Evolutionary conservation across 1,139 yeast species (phyloP).

Genomic region (Saccharomyces pastorianus): DNA sequence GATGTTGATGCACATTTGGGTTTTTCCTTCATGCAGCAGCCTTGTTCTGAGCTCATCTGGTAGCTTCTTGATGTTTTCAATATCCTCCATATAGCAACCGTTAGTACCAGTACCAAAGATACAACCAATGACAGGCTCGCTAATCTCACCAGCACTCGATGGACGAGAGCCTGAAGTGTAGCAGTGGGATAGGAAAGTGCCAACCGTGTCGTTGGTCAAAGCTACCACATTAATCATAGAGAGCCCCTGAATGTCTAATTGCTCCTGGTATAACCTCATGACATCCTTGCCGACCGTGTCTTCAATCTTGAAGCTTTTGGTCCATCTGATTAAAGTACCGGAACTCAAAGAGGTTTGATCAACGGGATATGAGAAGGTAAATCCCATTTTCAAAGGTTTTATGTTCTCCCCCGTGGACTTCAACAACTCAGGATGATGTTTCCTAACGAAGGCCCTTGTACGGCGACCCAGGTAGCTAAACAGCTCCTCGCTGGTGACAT

Average conservation of each 20-base stretch:
- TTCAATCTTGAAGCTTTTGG: slow-evolving; percentile 81
- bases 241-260: slow-evolving; percentile 44
- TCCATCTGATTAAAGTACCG: slow-evolving; percentile 87
- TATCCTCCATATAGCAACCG: slow-evolving; percentile 80
- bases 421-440: slow-evolving; percentile 45
- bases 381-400: slow-evolving; percentile 63
- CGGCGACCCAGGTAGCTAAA: slow-evolving; percentile 69
- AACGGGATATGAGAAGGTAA: slow-evolving; percentile 90
- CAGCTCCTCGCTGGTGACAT: slow-evolving; percentile 47
- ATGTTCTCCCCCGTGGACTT: slow-evolving; percentile 5
- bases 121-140: slow-evolving; percentile 72
- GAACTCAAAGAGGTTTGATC: slow-evolving; percentile 69
- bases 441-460: slow-evolving; percentile 51
- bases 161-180: slow-evolving; percentile 48
- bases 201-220: slow-evolving; percentile 90
- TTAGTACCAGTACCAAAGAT: slow-evolving; percentile 97
- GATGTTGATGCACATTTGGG: slow-evolving; percentile 83
- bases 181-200: slow-evolving; percentile 81
- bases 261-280: slow-evolving; percentile 60
- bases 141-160: slow-evolving; percentile 48
- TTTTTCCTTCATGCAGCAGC: slow-evolving; percentile 39
- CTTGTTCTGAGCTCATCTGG: slow-evolving; percentile 35
- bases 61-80: slow-evolving; percentile 64
- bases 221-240: slow-evolving; percentile 68
- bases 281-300: slow-evolving; percentile 84